phyloP scores from a whole-genome alignment of 2,329 filamentous ascomycete species.

The Paecilomyces dactylethromorphus region DNA sequence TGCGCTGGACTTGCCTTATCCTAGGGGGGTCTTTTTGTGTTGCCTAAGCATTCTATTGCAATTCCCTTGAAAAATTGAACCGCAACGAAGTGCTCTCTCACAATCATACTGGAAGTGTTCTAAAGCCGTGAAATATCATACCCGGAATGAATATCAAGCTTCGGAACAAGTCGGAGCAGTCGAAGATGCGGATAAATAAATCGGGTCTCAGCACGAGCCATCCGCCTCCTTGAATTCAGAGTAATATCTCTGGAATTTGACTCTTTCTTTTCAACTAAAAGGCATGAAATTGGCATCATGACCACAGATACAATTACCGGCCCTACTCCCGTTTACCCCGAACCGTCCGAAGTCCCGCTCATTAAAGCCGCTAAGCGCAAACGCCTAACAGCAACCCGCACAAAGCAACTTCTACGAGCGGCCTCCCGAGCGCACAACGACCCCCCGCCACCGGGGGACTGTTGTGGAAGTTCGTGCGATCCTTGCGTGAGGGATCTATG shows the following conservation, averaged over 20 bases:
- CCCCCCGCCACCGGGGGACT: constrained; percentile 25
- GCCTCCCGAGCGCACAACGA: constrained; percentile 22
- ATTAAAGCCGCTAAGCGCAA: constrained; percentile 22
- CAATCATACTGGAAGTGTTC: too few relatives aligned
- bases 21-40: too few relatives aligned
- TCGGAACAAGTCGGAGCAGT: not conserved
- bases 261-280: not conserved
- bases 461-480: constrained; percentile 32
- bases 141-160: not conserved
- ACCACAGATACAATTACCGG: not conserved
- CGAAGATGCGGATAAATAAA: not conserved
- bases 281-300: not conserved
- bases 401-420: constrained; percentile 26
- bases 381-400: constrained; percentile 21
- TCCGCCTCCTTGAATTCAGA: not conserved
- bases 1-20: too few relatives aligned
- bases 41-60: too few relatives aligned
- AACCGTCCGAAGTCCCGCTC: constrained; percentile 15
- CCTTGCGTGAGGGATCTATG: constrained; percentile 30
- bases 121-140: too few relatives aligned
- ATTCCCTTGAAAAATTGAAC: too few relatives aligned
- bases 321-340: constrained; percentile 15
- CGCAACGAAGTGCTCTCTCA: too few relatives aligned
- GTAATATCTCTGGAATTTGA: not conserved
- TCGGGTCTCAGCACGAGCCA: not conserved